A percentile compares a stretch with the other conserved stretches of the same genome.
Conservation (phyloP, 257 asterid species). For the Penstemon davidsonii region DNA sequence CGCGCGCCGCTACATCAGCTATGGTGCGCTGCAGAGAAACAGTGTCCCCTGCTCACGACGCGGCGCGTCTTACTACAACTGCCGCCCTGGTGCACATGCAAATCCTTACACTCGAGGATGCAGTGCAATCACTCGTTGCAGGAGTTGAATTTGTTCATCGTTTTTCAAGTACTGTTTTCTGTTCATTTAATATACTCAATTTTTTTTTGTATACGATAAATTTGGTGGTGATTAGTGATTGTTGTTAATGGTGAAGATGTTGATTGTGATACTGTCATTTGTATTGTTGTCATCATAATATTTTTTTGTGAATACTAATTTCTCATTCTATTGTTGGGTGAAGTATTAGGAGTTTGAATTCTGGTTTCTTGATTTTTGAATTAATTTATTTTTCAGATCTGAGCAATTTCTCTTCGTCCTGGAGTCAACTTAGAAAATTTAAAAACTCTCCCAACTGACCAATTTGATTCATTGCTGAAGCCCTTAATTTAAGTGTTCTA, state of each 20-base stretch:
- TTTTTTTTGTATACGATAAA: no score
- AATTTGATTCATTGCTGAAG: no score
- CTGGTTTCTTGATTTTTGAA: not conserved
- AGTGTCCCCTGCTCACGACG: conserved; percentile 62
- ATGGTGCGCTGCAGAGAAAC: conserved; percentile 65
- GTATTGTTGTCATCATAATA: not conserved
- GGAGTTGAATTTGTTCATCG: conserved; percentile 33
- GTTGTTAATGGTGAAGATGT: no score
- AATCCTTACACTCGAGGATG: conserved; percentile 63
- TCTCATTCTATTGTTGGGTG: not conserved
- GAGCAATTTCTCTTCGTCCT: no score
- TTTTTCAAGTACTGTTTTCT: not conserved
- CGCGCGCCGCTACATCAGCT: conserved; percentile 53
- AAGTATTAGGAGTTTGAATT: not conserved
- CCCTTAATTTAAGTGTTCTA: no score
- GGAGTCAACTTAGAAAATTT: no score
- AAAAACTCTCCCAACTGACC: no score
- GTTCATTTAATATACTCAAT: no score
- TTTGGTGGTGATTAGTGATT: no score
- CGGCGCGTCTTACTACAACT: conserved; percentile 63
- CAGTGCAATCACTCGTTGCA: conserved; percentile 64
- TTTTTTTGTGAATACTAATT: conserved; percentile 12
- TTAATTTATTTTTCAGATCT: no score
- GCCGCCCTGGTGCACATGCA: conserved; percentile 58
- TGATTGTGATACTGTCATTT: not conserved